Conservation (phyloP, 192 early-diverging fungal genomes). For the Phycomyces nitens region DNA sequence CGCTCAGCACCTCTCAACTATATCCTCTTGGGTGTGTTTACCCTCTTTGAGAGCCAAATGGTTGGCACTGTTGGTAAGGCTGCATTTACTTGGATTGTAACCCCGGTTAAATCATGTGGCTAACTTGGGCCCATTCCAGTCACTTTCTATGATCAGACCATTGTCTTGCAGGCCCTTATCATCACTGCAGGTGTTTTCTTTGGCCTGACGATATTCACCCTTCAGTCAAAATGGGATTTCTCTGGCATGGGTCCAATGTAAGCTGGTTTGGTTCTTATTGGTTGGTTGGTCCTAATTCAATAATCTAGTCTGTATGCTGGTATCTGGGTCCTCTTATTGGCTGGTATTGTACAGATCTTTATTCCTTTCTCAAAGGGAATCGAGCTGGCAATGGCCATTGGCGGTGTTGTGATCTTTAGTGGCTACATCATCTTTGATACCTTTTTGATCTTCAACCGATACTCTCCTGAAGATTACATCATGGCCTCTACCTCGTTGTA, state of each 20-base stretch:
- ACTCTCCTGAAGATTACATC: constrained; percentile 74
- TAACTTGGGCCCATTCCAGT: constrained; percentile 33
- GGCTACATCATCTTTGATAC: constrained; percentile 81
- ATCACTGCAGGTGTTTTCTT: constrained; percentile 71
- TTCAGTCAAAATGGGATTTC: constrained; percentile 75
- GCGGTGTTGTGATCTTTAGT: constrained; percentile 67
- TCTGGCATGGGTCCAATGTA: constrained; percentile 54
- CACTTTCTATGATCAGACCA: constrained; percentile 55
- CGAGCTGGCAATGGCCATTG: constrained; percentile 55
- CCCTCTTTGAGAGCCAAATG: constrained; percentile 44
- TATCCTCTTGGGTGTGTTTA: constrained; percentile 58
- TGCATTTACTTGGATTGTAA: background rate
- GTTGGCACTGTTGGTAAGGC: constrained; percentile 39
- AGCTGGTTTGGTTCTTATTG: constrained; percentile 3
- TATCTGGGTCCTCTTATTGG: constrained; percentile 59
- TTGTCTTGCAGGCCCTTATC: constrained; percentile 74
- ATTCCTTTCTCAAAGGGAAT: constrained; percentile 59
- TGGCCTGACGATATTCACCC: constrained; percentile 70
- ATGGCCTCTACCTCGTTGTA: constrained; percentile 63
- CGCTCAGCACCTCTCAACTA: constrained; percentile 63
- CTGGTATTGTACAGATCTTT: constrained; percentile 64
- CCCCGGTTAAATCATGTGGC: background rate
- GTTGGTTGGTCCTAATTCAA: background rate
- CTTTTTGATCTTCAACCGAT: constrained; percentile 60
- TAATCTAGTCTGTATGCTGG: constrained; percentile 48